Percentiles rank a stretch among this genome's conserved stretches.
Evolutionary conservation across 139 green algal species (phyloP).

Genomic region (Tetradesmus obliquus): DNA sequence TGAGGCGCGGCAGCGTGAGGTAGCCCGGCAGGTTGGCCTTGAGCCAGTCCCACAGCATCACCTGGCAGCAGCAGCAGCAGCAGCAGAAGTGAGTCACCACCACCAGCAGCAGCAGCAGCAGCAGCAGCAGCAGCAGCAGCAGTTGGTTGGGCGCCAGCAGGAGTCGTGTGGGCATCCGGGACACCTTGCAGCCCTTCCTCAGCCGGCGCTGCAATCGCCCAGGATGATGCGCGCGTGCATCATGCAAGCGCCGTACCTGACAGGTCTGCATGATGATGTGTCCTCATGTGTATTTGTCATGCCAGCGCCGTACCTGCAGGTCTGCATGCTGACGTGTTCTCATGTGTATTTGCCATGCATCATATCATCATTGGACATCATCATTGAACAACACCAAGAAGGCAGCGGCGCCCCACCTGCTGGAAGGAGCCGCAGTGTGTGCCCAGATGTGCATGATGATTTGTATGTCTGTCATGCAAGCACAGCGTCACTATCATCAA

Average conservation of each 20-base stretch:
- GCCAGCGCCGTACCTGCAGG: too few species aligned
- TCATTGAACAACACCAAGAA: neutral
- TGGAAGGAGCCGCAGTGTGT: conserved; percentile 42
- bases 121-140: neutral
- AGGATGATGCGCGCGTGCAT: too few species aligned
- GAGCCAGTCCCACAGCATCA: conserved; percentile 50
- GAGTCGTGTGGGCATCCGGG: neutral
- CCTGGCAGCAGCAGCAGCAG: neutral
- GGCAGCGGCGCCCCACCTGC: neutral
- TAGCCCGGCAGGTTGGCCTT: conserved; percentile 41
- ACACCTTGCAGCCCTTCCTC: too few species aligned
- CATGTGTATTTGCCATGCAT: too few species aligned
- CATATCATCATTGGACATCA: too few species aligned
- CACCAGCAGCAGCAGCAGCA: neutral
- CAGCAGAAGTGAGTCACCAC: neutral
- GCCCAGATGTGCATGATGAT: conserved; percentile 13
- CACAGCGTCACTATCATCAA: too few species aligned
- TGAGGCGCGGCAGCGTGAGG: conserved; percentile 12
- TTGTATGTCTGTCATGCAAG: too few species aligned
- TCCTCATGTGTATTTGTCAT: too few species aligned
- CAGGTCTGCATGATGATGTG: too few species aligned
- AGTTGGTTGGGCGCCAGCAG: neutral
- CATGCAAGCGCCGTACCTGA: too few species aligned
- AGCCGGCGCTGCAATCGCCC: too few species aligned
- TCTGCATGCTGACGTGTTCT: too few species aligned